A percentile compares a stretch with the other conserved stretches of the same genome.
phyloP scores from a whole-genome alignment of 306 rosid genomes.

The Vicia villosa region DNA sequence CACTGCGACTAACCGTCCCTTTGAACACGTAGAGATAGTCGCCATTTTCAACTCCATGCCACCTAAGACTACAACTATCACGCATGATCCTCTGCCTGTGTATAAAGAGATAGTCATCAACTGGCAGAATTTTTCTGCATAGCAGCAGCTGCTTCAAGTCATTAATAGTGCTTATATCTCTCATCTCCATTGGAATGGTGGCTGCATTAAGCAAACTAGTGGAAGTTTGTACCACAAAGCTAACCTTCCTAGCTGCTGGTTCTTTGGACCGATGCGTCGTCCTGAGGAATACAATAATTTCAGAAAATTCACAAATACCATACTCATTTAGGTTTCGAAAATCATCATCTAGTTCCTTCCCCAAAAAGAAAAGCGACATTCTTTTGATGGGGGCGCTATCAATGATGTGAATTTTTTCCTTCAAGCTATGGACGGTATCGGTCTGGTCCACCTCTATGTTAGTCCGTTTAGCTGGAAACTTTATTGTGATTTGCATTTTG shows the following conservation, averaged over 20 bases:
- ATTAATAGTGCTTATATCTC: slow-evolving; percentile 56
- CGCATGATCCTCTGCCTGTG: slow-evolving; percentile 93
- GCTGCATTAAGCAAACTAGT: slow-evolving; percentile 76
- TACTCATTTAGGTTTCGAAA: slow-evolving; percentile 60
- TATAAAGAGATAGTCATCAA: slow-evolving; percentile 76
- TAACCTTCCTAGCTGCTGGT: slow-evolving; percentile 51
- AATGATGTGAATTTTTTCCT: slow-evolving; percentile 75
- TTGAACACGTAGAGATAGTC: slow-evolving; percentile 78
- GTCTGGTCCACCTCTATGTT: slow-evolving; percentile 65
- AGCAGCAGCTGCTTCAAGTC: slow-evolving; percentile 67
- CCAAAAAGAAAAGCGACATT: slow-evolving; percentile 67
- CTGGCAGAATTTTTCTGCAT: slow-evolving; percentile 60
- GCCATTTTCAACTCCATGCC: slow-evolving; percentile 92
- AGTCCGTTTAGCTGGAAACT: slow-evolving; percentile 55
- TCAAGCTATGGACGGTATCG: slow-evolving; percentile 72
- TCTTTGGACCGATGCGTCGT: slow-evolving; percentile 48
- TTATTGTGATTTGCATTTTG: slow-evolving; percentile 58
- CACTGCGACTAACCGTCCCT: slow-evolving; percentile 58
- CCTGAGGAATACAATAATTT: slow-evolving; percentile 61
- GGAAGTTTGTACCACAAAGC: slow-evolving; percentile 70
- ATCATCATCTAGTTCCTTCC: slow-evolving; percentile 65
- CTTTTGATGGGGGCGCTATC: slow-evolving; percentile 65
- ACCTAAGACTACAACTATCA: slow-evolving; percentile 67
- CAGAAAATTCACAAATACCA: slow-evolving; percentile 63
- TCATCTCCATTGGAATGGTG: slow-evolving; percentile 75